A percentile compares a stretch with the other conserved stretches of the same genome.
These are phyloP conservation scores for Digitaria exilis DNA, from an alignment of 202 grass and related monocot genomes.

Conservation along the genomic window DNA sequence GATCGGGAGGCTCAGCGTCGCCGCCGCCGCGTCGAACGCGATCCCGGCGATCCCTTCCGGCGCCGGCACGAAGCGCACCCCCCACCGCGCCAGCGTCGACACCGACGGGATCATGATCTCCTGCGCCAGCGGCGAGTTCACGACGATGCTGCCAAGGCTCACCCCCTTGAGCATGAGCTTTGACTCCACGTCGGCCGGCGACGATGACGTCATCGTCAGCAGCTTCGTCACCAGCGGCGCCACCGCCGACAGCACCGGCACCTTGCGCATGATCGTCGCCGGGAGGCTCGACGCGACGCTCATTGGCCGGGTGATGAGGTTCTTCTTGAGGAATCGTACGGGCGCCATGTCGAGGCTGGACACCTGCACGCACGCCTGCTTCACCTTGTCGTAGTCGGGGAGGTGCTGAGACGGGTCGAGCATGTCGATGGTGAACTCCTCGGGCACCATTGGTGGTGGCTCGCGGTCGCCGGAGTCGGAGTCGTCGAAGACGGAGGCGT, in stretches of 20 bases:
- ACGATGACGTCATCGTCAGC: no score
- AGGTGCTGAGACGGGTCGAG: conserved; percentile 21
- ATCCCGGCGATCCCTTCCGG: conserved; percentile 45
- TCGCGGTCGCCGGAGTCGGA: not conserved
- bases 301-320: conserved; percentile 44
- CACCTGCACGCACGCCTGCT: conserved; percentile 38
- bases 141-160: conserved; percentile 19
- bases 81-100: conserved; percentile 37
- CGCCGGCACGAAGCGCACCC: conserved; percentile 48
- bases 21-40: conserved; percentile 37
- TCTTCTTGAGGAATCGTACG: conserved; percentile 42
- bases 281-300: conserved; percentile 30
- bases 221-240: conserved; percentile 22
- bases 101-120: conserved; percentile 78
- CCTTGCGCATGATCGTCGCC: conserved; percentile 17
- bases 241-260: conserved; percentile 34
- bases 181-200: conserved; percentile 29
- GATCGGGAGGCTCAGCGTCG: conserved; percentile 44
- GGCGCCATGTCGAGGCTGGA: conserved; percentile 44
- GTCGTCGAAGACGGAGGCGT: conserved; percentile 14
- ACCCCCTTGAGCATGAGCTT: conserved; percentile 35
- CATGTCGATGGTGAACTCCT: conserved; percentile 31
- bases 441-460: conserved; percentile 19
- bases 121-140: conserved; percentile 42
- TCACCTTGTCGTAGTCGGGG: conserved; percentile 48